A percentile compares a stretch with the other conserved stretches of the same genome.
phyloP scores from a whole-genome alignment of 2,329 filamentous ascomycete species.

The Nothomitra cinnamomea region DNA sequence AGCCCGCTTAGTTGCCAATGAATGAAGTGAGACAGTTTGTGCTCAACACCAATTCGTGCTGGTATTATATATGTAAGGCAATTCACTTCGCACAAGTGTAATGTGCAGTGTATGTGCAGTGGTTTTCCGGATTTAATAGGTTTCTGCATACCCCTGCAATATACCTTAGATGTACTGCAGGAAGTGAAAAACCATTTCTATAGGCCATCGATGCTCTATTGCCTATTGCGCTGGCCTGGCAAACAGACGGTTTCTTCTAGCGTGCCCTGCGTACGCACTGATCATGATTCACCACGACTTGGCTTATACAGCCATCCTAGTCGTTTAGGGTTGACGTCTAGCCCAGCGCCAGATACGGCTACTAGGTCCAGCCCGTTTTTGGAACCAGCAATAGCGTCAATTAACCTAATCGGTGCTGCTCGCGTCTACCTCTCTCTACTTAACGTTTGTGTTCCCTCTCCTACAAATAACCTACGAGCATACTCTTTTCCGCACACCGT shows the following conservation, averaged over 20 bases:
- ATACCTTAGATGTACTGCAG: too few relatives aligned
- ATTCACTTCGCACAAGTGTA: too few relatives aligned
- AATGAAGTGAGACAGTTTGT: too few relatives aligned
- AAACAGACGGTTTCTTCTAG: too few relatives aligned
- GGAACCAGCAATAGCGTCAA: background rate
- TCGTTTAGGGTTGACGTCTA: background rate
- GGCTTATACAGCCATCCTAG: background rate
- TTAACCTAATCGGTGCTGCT: background rate
- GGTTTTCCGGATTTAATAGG: too few relatives aligned
- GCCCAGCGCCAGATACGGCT: background rate
- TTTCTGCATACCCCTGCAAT: too few relatives aligned
- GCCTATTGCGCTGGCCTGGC: background rate
- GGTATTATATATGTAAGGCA: too few relatives aligned
- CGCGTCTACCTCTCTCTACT: background rate
- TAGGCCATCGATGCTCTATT: too few relatives aligned
- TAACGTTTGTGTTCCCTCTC: background rate
- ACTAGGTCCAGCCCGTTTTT: background rate
- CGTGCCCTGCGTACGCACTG: background rate
- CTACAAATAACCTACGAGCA: background rate
- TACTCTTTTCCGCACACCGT: background rate
- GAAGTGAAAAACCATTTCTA: too few relatives aligned
- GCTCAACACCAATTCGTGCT: too few relatives aligned
- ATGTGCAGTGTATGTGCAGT: too few relatives aligned
- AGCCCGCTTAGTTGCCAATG: too few relatives aligned
- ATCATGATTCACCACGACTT: background rate